phyloP scores from a whole-genome alignment of 441 rosid species.

The Eugenia klotzschiana region DNA sequence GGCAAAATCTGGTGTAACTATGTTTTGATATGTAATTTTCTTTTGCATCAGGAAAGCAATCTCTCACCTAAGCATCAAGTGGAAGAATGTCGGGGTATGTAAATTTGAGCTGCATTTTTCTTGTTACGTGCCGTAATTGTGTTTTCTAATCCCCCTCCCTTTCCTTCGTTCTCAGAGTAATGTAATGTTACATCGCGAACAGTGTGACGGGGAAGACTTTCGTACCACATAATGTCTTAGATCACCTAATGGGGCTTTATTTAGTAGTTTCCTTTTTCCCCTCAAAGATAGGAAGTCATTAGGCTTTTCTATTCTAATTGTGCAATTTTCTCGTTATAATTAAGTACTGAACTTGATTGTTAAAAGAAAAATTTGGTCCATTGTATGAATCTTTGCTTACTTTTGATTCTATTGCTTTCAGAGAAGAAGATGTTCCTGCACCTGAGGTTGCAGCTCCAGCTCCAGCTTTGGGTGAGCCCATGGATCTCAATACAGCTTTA shows the following conservation, averaged over 20 bases:
- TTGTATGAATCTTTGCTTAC: not conserved
- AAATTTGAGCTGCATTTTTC: not conserved
- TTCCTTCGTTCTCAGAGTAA: not conserved
- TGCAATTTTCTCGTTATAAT: not conserved
- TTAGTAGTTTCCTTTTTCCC: not conserved
- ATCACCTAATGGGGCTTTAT: not conserved
- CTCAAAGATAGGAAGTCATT: not conserved
- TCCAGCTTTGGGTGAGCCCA: not conserved
- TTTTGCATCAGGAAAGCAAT: not conserved
- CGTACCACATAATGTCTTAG: not conserved
- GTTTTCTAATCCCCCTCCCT: not conserved
- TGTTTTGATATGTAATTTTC: not conserved
- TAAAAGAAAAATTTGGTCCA: not conserved
- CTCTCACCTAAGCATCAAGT: not conserved
- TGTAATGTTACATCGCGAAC: not conserved
- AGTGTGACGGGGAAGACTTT: not conserved
- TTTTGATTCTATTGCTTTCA: not conserved
- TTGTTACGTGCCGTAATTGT: not conserved
- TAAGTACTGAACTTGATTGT: not conserved
- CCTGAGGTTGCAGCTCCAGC: not conserved
- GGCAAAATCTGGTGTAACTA: not conserved
- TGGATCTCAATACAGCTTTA: not conserved
- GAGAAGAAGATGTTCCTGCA: not conserved
- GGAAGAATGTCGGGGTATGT: not conserved
- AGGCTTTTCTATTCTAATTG: not conserved